These are phyloP conservation scores for Tuber calosporum DNA, from an alignment of 495 filamentous ascomycete genomes.

Conservation along the genomic window DNA sequence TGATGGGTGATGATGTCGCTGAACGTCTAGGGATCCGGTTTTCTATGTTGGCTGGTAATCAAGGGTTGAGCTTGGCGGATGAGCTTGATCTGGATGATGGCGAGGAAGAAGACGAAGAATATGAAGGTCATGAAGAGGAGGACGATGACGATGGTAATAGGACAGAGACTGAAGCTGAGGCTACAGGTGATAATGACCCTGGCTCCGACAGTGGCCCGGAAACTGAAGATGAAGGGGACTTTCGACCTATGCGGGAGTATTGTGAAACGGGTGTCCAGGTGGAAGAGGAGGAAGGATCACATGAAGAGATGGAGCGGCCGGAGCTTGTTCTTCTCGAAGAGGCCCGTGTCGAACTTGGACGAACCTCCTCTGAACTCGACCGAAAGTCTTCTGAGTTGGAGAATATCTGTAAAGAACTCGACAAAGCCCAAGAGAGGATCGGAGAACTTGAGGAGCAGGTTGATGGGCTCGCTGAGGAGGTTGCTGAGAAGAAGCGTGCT, in stretches of 20 bases:
- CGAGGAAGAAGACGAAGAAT: constrained; percentile 50
- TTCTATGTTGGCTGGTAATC: constrained; percentile 57
- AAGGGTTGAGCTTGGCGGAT: constrained; percentile 71
- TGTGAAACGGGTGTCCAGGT: constrained; percentile 39
- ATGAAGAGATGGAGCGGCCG: constrained; percentile 24
- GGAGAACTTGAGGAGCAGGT: constrained; percentile 34
- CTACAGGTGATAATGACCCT: constrained; percentile 36
- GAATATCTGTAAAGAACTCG: constrained; percentile 28
- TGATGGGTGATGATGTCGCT: constrained; percentile 44
- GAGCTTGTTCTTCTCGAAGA: constrained; percentile 37
- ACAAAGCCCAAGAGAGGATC: constrained; percentile 29
- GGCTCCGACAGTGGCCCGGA: constrained; percentile 27
- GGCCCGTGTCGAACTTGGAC: constrained; percentile 37
- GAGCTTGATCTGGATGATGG: constrained; percentile 81
- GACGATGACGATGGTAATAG: constrained; percentile 30
- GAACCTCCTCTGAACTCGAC: constrained; percentile 30
- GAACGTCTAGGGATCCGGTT: constrained; percentile 52
- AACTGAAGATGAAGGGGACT: constrained; percentile 26
- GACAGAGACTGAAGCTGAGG: constrained; percentile 25
- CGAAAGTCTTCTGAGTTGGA: constrained; percentile 36
- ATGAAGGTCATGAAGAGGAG: constrained; percentile 30
- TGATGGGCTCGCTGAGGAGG: constrained; percentile 30
- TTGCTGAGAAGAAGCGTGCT: constrained; percentile 23
- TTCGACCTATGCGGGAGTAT: constrained; percentile 36
- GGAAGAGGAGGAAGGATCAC: constrained; percentile 23